phyloP scores from a whole-genome alignment of 176 grass and related monocot species.

The Paspalum vaginatum region DNA sequence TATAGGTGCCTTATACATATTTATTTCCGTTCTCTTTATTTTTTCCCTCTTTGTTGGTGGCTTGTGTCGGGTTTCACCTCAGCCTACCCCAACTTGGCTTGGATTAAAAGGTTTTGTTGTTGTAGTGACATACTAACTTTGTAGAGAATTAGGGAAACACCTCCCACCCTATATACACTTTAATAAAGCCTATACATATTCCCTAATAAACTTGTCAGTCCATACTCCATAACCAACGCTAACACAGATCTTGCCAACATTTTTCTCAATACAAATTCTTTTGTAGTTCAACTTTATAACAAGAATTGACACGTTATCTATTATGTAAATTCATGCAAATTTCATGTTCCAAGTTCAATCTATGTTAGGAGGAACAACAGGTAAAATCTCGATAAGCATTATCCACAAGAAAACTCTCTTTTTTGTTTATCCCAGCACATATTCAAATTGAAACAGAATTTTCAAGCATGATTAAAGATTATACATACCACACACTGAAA shows the following conservation, averaged over 20 bases:
- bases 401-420: background rate
- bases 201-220: background rate
- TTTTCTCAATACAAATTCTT: slow-evolving; percentile 22
- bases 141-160: too few species aligned
- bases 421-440: background rate
- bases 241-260: slow-evolving; percentile 10
- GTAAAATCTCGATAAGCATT: background rate
- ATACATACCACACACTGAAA: background rate
- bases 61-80: background rate
- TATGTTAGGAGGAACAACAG: background rate
- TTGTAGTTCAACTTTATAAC: background rate
- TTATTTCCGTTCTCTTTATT: background rate
- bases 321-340: slow-evolving; percentile 22
- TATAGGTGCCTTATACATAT: background rate
- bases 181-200: too few species aligned
- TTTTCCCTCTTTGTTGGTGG: background rate
- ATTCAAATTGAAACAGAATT: background rate
- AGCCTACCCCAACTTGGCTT: background rate
- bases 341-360: slow-evolving; percentile 9
- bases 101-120: slow-evolving; percentile 4
- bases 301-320: background rate
- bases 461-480: slow-evolving; percentile 14
- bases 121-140: background rate
- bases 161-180: too few species aligned
- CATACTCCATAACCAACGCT: background rate